Percentiles rank a stretch among this genome's conserved stretches.
phyloP scores from a whole-genome alignment of 2,329 filamentous ascomycete species.

The Aspergillus pseudoglaucus region DNA sequence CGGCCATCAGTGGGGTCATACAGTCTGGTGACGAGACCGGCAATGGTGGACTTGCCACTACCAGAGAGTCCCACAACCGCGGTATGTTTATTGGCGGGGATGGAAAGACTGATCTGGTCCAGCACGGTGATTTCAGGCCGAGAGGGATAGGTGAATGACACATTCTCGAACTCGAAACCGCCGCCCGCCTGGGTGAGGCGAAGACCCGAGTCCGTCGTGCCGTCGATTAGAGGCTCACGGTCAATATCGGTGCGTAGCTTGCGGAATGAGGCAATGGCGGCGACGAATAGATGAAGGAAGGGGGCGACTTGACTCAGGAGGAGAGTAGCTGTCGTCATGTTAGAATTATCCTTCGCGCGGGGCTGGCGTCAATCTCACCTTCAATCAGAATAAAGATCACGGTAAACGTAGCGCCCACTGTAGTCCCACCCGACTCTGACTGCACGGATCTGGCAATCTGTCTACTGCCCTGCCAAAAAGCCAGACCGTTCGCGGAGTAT shows the following conservation, averaged over 20 bases:
- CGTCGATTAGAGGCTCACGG: conserved; percentile 43
- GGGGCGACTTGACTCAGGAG: conserved; percentile 34
- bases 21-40: conserved; percentile 30
- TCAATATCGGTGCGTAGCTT: conserved; percentile 55
- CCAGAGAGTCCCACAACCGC: conserved; percentile 48
- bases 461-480: conserved; percentile 60
- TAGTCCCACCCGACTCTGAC: conserved; percentile 11
- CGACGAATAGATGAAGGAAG: conserved; percentile 42
- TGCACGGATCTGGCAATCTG: conserved; percentile 40
- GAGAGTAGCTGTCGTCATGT: conserved; percentile 16
- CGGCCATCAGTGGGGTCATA: conserved; percentile 30
- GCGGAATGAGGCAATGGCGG: conserved; percentile 48
- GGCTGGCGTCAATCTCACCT: conserved; percentile 2
- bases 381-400: conserved; percentile 35
- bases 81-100: conserved; percentile 32
- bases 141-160: conserved; percentile 33
- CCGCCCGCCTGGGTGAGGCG: conserved; percentile 11
- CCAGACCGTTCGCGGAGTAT: conserved; percentile 60
- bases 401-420: conserved; percentile 30
- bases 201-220: conserved; percentile 23
- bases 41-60: conserved; percentile 47
- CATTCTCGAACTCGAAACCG: conserved; percentile 25
- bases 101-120: conserved; percentile 24
- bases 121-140: conserved; percentile 30
- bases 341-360: too few species aligned